phyloP scores from a whole-genome alignment of 2,329 filamentous ascomycete species.

The Sclerotinia sclerotiorum region DNA sequence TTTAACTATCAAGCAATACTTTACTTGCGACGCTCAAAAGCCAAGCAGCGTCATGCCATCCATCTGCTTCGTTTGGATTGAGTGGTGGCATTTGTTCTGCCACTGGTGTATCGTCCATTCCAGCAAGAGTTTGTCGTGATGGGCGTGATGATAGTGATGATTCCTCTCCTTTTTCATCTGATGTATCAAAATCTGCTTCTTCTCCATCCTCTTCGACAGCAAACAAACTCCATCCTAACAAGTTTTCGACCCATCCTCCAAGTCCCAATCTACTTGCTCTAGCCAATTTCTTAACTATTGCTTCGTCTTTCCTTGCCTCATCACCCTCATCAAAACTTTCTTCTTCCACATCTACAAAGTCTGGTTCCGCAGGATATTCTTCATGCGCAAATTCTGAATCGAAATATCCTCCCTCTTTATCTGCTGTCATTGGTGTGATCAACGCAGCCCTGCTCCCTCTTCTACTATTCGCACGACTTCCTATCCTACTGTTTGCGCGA shows the following conservation, averaged over 20 bases:
- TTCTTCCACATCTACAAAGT: constrained; percentile 63
- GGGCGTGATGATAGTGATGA: constrained; percentile 35
- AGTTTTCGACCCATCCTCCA: constrained; percentile 58
- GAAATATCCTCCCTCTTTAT: constrained; percentile 49
- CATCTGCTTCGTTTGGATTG: constrained; percentile 54
- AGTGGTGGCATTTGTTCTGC: constrained; percentile 51
- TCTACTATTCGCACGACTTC: constrained; percentile 29
- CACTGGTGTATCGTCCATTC: constrained; percentile 38
- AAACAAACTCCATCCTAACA: constrained; percentile 62
- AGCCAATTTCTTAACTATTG: constrained; percentile 56
- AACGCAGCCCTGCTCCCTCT: constrained; percentile 30
- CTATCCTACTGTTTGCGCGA: constrained; percentile 42
- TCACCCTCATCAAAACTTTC: constrained; percentile 56
- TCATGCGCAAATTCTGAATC: constrained; percentile 38
- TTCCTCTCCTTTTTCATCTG: constrained; percentile 43
- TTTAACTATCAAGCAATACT: constrained; percentile 31
- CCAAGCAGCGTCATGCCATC: constrained; percentile 69
- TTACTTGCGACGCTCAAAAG: constrained; percentile 58
- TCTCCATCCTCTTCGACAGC: constrained; percentile 61
- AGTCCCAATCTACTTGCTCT: constrained; percentile 52
- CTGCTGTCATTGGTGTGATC: constrained; percentile 47
- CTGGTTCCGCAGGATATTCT: constrained; percentile 52
- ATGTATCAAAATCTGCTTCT: constrained; percentile 46
- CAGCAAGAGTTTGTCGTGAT: constrained; percentile 28
- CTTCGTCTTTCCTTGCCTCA: constrained; percentile 56